These are phyloP conservation scores for Mrakia frigida DNA, from an alignment of 768 basidiomycete genomes.

Conservation along the genomic window DNA sequence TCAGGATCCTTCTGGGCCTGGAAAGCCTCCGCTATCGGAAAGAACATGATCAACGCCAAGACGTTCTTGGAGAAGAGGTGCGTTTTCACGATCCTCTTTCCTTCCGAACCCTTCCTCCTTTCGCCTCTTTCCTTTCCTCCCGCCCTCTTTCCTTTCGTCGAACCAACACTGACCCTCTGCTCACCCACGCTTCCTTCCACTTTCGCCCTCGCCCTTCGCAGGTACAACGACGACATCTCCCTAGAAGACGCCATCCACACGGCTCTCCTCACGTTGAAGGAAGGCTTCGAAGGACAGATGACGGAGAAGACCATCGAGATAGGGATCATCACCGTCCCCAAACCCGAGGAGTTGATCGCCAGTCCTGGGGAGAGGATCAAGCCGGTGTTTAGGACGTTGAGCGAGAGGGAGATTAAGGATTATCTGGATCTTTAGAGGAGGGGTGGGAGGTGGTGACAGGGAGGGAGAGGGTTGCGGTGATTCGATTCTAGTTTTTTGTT, in stretches of 20 bases:
- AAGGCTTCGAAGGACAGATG: conserved; percentile 99
- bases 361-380: conserved; percentile 62
- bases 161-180: neutral
- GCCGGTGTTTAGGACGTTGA: conserved; percentile 89
- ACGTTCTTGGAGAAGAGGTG: conserved; percentile 98
- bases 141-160: neutral
- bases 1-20: conserved; percentile 99
- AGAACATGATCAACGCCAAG: conserved; percentile 99
- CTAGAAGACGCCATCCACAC: conserved; percentile 99
- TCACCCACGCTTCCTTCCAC: conserved; percentile 25
- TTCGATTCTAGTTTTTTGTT: no score
- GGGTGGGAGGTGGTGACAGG: neutral
- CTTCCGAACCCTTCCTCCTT: conserved; percentile 37
- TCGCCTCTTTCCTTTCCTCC: neutral
- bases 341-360: conserved; percentile 56
- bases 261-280: conserved; percentile 92
- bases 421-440: conserved; percentile 53
- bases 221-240: conserved; percentile 98
- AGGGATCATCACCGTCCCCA: conserved; percentile 87
- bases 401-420: conserved; percentile 94
- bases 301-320: conserved; percentile 99
- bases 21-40: conserved; percentile 99
- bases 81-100: conserved; percentile 38
- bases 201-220: conserved; percentile 44
- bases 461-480: no score